Conservation (phyloP, 441 rosid genomes). For the Theobroma grandiflorum region DNA sequence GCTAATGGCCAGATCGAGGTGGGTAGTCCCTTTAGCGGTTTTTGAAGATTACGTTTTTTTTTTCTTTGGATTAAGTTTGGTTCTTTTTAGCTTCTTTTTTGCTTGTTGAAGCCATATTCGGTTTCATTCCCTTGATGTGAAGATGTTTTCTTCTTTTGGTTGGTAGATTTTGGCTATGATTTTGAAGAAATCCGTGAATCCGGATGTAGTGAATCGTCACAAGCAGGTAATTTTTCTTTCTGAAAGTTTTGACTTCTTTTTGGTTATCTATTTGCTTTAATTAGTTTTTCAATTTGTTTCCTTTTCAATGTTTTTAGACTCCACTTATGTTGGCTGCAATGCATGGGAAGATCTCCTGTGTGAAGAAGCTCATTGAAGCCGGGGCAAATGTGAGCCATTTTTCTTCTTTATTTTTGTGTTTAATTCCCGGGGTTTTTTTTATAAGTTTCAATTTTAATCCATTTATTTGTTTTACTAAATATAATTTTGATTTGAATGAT, state of each 20-base stretch:
- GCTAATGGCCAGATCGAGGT: slow-evolving; percentile 98
- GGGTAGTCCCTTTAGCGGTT: slow-evolving; percentile 19
- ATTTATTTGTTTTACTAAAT: slow-evolving; percentile 8
- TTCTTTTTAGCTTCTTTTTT: slow-evolving; percentile 17
- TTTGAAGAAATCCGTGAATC: slow-evolving; percentile 71
- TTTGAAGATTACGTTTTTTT: slow-evolving; percentile 21
- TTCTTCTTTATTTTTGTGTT: not conserved
- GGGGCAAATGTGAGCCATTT: slow-evolving; percentile 82
- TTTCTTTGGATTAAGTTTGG: slow-evolving; percentile 14
- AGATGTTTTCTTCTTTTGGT: not conserved
- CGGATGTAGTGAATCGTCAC: slow-evolving; percentile 87
- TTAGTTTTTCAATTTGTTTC: slow-evolving; percentile 7
- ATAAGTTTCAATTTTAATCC: not conserved
- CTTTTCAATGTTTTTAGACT: slow-evolving; percentile 57
- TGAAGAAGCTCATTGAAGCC: slow-evolving; percentile 82
- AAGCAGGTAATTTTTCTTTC: slow-evolving; percentile 68
- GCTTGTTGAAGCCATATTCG: not conserved
- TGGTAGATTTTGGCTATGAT: slow-evolving; percentile 78
- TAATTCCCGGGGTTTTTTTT: not conserved
- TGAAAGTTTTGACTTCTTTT: slow-evolving; percentile 14
- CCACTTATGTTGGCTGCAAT: slow-evolving; percentile 98
- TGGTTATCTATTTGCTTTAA: slow-evolving; percentile 10
- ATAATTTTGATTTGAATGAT: slow-evolving; percentile 13
- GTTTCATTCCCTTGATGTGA: not conserved
- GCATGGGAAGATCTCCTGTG: slow-evolving; percentile 82